A percentile compares a stretch with the other conserved stretches of the same genome.
phyloP scores from a whole-genome alignment of 495 filamentous ascomycete genomes.

The Bryoglossum gracile region DNA sequence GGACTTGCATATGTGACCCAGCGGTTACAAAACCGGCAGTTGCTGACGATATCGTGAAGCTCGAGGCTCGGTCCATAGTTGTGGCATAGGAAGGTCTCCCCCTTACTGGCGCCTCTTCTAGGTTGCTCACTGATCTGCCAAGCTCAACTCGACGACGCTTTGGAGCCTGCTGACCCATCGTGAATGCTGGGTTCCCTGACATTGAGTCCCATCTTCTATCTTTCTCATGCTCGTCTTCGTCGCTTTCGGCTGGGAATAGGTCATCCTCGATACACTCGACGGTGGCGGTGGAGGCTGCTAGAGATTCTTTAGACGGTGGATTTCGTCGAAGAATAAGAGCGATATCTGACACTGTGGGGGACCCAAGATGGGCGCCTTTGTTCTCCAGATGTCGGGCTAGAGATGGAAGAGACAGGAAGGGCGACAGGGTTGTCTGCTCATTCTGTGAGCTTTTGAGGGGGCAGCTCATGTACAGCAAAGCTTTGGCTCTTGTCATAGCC shows the following conservation, averaged over 20 bases:
- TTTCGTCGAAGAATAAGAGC: conserved; percentile 54
- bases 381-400: conserved; percentile 43
- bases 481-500: conserved; percentile 94
- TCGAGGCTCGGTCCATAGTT: conserved; percentile 22
- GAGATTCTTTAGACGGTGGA: conserved; percentile 41
- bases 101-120: conserved; percentile 10
- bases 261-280: conserved; percentile 52
- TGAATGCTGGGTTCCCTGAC: conserved; percentile 28
- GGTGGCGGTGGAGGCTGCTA: conserved; percentile 35
- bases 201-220: conserved; percentile 17
- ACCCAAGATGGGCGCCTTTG: conserved; percentile 50
- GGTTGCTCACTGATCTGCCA: conserved; percentile 27
- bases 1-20: conserved; percentile 21
- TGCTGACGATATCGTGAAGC: conserved; percentile 19
- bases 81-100: conserved; percentile 22
- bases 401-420: conserved; percentile 49
- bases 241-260: conserved; percentile 53
- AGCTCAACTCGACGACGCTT: conserved; percentile 25
- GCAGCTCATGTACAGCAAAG: conserved; percentile 83
- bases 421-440: conserved; percentile 56
- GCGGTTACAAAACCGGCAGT: conserved; percentile 25
- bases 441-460: conserved; percentile 57
- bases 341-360: conserved; percentile 49
- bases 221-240: conserved; percentile 31
- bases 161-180: conserved; percentile 27